A percentile compares a stretch with the other conserved stretches of the same genome.
phyloP scores from a whole-genome alignment of 495 filamentous ascomycete species.

The Aspergillus avenaceus region DNA sequence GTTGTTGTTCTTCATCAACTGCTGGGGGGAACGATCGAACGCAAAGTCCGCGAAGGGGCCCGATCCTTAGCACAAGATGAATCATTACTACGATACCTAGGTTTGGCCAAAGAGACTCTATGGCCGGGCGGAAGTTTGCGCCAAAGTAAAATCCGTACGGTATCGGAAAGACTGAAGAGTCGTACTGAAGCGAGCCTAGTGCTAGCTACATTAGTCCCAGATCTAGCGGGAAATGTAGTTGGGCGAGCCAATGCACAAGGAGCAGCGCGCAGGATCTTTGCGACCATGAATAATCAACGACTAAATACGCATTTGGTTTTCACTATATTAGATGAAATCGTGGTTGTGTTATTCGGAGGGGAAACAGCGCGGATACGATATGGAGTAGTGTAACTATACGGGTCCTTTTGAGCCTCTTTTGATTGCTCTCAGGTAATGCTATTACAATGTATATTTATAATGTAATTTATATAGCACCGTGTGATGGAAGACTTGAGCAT shows the following conservation, averaged over 20 bases:
- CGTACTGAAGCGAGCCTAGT: slow-evolving; percentile 69
- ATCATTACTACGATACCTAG: slow-evolving; percentile 68
- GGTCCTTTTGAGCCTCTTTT: neutral
- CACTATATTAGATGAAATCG: slow-evolving; percentile 73
- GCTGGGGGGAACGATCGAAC: slow-evolving; percentile 83
- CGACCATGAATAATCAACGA: slow-evolving; percentile 69
- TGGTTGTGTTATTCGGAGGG: slow-evolving; percentile 64
- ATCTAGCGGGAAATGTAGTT: slow-evolving; percentile 77
- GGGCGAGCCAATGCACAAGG: slow-evolving; percentile 80
- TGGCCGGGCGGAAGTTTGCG: slow-evolving; percentile 70
- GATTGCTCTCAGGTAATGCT: neutral
- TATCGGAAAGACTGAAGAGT: slow-evolving; percentile 64
- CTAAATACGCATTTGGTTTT: slow-evolving; percentile 73
- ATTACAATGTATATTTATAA: too few relatives aligned
- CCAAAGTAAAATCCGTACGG: slow-evolving; percentile 53
- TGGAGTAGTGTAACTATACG: neutral
- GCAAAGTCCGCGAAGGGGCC: slow-evolving; percentile 81
- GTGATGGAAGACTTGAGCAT: too few relatives aligned
- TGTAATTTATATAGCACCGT: too few relatives aligned
- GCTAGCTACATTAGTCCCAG: slow-evolving; percentile 78
- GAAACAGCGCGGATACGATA: slow-evolving; percentile 17
- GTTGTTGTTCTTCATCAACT: slow-evolving; percentile 75
- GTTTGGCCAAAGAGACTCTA: slow-evolving; percentile 63
- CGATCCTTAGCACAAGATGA: slow-evolving; percentile 70
- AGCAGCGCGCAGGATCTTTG: slow-evolving; percentile 74